Evolutionary conservation across 148 eudicot species (phyloP).

Genomic region (Bassia scoparia): DNA sequence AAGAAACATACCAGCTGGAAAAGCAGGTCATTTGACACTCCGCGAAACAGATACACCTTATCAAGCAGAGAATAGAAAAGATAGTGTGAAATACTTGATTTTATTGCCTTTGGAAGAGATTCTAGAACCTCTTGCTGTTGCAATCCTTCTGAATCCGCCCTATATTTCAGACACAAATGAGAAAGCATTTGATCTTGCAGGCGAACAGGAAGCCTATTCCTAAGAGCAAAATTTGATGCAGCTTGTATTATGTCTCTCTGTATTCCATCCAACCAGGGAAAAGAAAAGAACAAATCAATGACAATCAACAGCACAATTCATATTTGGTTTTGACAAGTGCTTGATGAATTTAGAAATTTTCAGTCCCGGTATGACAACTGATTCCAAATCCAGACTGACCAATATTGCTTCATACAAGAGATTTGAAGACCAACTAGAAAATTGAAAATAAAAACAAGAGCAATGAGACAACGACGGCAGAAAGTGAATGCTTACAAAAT

Average conservation of each 20-base stretch:
- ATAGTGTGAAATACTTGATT: slow-evolving; percentile 61
- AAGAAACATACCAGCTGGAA: slow-evolving; percentile 67
- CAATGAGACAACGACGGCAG: background rate
- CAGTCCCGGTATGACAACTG: no score
- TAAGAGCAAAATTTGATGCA: slow-evolving; percentile 68
- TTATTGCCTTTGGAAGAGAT: slow-evolving; percentile 76
- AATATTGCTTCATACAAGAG: background rate
- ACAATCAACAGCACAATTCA: slow-evolving; percentile 5
- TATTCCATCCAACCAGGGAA: slow-evolving; percentile 4
- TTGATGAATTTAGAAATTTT: background rate
- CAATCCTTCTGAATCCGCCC: slow-evolving; percentile 85
- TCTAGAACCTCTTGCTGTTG: slow-evolving; percentile 79
- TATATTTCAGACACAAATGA: slow-evolving; percentile 67
- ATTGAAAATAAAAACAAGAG: background rate
- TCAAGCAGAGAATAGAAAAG: slow-evolving; percentile 67
- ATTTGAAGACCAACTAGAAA: background rate
- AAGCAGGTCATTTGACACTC: slow-evolving; percentile 75
- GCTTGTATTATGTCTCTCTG: slow-evolving; percentile 80
- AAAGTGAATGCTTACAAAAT: slow-evolving; percentile 53
- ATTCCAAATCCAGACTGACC: background rate
- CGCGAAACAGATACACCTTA: slow-evolving; percentile 67
- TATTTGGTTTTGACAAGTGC: background rate
- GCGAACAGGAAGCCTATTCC: slow-evolving; percentile 64
- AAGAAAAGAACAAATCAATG: background rate
- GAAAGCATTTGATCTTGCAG: slow-evolving; percentile 86